A percentile compares a stretch with the other conserved stretches of the same genome.
Evolutionary conservation across 1,284 basidiomycete species (phyloP).

Genomic region (Pascua sp.): DNA sequence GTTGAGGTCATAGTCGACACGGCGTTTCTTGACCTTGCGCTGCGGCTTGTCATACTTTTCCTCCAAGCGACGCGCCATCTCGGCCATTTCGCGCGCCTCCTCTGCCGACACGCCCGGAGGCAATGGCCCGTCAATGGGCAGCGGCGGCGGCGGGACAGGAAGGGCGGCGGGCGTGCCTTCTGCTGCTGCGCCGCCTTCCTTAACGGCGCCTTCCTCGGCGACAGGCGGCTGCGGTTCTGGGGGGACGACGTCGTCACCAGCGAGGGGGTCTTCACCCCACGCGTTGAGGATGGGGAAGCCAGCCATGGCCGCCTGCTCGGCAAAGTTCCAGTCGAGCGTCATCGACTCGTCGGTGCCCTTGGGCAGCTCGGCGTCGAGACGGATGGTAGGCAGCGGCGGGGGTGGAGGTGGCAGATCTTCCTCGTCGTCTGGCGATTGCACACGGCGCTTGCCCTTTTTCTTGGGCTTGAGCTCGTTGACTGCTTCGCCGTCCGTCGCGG

Average conservation of each 20-base stretch:
- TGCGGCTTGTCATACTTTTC: constrained; percentile 31
- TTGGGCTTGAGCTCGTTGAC: constrained; percentile 31
- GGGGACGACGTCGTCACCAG: constrained; percentile 6
- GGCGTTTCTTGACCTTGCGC: constrained; percentile 48
- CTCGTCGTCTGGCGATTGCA: constrained; percentile 31
- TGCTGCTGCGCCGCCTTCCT: neutral
- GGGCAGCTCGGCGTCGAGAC: constrained; percentile 26
- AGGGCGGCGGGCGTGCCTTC: neutral
- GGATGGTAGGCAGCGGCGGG: constrained; percentile 43
- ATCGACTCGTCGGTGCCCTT: constrained; percentile 5
- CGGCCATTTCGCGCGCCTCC: constrained; percentile 23
- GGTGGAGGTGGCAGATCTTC: constrained; percentile 42
- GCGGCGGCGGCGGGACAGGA: neutral
- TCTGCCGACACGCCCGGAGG: constrained; percentile 12
- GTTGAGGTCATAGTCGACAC: constrained; percentile 74
- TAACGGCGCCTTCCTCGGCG: constrained; percentile 3
- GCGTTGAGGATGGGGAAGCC: constrained; percentile 16
- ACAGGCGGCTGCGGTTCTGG: constrained; percentile 7
- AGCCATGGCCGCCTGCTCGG: constrained; percentile 30
- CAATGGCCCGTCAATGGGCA: neutral
- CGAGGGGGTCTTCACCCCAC: constrained; percentile 16
- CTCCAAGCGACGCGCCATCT: constrained; percentile 33
- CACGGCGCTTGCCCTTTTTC: constrained; percentile 31
- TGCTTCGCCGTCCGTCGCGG: constrained; percentile 6
- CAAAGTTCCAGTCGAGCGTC: constrained; percentile 40